Percentiles rank a stretch among this genome's conserved stretches.
Conservation (phyloP, 2,329 filamentous ascomycete species). For the Xylaria arbuscula region DNA sequence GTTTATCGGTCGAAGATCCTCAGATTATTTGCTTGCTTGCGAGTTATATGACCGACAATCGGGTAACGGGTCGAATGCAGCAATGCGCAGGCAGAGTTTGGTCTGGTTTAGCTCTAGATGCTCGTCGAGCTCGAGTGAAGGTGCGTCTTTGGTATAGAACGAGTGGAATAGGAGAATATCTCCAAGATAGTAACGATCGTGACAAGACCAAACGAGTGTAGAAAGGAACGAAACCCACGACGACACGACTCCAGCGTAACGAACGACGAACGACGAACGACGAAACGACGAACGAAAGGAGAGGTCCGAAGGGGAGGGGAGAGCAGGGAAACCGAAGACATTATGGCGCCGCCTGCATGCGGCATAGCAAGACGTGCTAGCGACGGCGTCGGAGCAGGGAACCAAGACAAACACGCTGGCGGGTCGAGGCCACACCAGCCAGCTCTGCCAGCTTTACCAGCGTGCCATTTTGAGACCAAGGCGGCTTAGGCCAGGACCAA, state of each 20-base stretch:
- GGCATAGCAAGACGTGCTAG: constrained; percentile 23
- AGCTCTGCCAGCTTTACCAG: not conserved
- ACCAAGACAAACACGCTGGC: constrained; percentile 10
- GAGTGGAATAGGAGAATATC: constrained; percentile 39
- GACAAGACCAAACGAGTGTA: constrained; percentile 33
- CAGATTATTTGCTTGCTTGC: constrained; percentile 20
- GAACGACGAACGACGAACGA: constrained; percentile 31
- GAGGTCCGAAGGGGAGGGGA: constrained; percentile 17
- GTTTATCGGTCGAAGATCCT: not conserved
- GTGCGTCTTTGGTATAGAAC: constrained; percentile 24
- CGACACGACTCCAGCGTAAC: constrained; percentile 37
- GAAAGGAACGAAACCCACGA: constrained; percentile 37
- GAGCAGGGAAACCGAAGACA: constrained; percentile 23
- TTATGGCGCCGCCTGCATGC: constrained; percentile 18
- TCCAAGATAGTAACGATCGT: constrained; percentile 29
- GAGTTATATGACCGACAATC: constrained; percentile 25
- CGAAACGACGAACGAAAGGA: constrained; percentile 8
- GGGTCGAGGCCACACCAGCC: constrained; percentile 27
- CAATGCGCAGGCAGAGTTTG: constrained; percentile 1
- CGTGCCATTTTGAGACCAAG: constrained; percentile 18
- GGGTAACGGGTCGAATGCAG: constrained; percentile 7
- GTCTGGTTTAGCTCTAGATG: constrained; percentile 9
- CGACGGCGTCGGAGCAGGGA: constrained; percentile 17
- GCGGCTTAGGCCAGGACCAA: constrained; percentile 5
- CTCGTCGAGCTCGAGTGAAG: not conserved